Percentiles rank a stretch among this genome's conserved stretches.
Evolutionary conservation across 2,329 filamentous ascomycete genomes (phyloP).

Genomic region (Ophiostoma sp.): DNA sequence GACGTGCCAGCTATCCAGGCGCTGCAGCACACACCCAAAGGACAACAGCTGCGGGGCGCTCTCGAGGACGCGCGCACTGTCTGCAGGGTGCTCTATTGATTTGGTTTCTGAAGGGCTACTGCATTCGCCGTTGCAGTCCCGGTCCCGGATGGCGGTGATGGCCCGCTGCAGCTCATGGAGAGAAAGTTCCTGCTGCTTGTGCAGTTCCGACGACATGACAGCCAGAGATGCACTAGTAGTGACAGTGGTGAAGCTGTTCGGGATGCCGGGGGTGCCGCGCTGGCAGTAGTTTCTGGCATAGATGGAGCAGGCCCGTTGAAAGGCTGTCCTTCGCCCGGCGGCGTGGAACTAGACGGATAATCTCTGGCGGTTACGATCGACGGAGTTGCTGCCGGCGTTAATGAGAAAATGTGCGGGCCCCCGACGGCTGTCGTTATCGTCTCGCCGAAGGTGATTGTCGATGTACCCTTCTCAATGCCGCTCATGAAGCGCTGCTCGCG

Average conservation of each 20-base stretch:
- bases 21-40: slow-evolving; percentile 37
- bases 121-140: slow-evolving; percentile 19
- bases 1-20: slow-evolving; percentile 39
- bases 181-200: slow-evolving; percentile 33
- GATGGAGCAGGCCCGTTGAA: neutral
- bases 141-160: slow-evolving; percentile 27
- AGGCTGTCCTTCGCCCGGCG: neutral
- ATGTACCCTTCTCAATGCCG: slow-evolving; percentile 34
- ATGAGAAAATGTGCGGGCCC: neutral
- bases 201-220: slow-evolving; percentile 29
- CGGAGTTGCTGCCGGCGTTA: neutral
- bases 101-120: neutral
- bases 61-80: slow-evolving; percentile 35
- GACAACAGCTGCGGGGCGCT: slow-evolving; percentile 41
- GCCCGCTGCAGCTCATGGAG: slow-evolving; percentile 31
- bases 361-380: neutral
- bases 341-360: neutral
- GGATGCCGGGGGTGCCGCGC: neutral
- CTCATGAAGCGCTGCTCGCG: slow-evolving; percentile 47
- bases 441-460: slow-evolving; percentile 24
- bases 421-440: neutral
- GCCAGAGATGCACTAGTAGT: slow-evolving; percentile 24
- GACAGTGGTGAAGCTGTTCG: neutral
- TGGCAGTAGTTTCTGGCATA: neutral
- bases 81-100: slow-evolving; percentile 24